Conservation (phyloP, 1,284 basidiomycete genomes). For the Marasmius fiardii region DNA sequence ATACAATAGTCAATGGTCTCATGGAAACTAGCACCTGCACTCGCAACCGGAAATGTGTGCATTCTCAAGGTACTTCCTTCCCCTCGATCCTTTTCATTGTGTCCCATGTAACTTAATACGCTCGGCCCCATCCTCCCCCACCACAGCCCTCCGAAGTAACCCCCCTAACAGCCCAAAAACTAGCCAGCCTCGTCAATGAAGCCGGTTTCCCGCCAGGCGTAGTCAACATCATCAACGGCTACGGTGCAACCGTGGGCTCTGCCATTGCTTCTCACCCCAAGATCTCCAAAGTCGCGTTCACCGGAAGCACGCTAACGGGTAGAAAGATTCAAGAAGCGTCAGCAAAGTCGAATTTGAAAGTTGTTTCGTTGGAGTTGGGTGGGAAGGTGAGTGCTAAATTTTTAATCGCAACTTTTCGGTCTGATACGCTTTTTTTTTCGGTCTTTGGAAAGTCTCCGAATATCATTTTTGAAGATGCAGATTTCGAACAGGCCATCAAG, state of each 20-base stretch:
- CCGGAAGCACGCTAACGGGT: slow-evolving; percentile 48
- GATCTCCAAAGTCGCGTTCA: slow-evolving; percentile 46
- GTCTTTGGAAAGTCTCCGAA: slow-evolving; percentile 64
- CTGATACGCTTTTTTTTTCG: no score
- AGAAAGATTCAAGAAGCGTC: slow-evolving; percentile 63
- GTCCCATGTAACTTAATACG: neutral
- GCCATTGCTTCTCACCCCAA: slow-evolving; percentile 51
- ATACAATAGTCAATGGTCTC: slow-evolving; percentile 46
- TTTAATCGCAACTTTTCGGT: no score
- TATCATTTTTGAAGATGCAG: slow-evolving; percentile 73
- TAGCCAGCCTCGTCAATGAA: slow-evolving; percentile 43
- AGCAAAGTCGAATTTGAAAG: slow-evolving; percentile 63
- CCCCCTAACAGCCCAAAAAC: slow-evolving; percentile 67
- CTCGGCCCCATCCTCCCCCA: neutral
- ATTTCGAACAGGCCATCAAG: slow-evolving; percentile 75
- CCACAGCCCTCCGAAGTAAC: slow-evolving; percentile 79
- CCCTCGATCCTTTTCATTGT: neutral
- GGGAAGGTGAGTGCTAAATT: slow-evolving; percentile 58
- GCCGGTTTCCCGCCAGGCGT: slow-evolving; percentile 72
- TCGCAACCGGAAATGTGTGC: slow-evolving; percentile 79
- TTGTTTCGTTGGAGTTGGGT: slow-evolving; percentile 79
- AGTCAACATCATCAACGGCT: slow-evolving; percentile 72
- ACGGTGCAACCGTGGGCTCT: slow-evolving; percentile 59
- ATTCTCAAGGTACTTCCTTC: slow-evolving; percentile 55
- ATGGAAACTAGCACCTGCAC: slow-evolving; percentile 82